Base-by-base conservation (phyloP, 2,329 filamentous ascomycete genomes). In the Cryphonectria radicalis region DNA sequence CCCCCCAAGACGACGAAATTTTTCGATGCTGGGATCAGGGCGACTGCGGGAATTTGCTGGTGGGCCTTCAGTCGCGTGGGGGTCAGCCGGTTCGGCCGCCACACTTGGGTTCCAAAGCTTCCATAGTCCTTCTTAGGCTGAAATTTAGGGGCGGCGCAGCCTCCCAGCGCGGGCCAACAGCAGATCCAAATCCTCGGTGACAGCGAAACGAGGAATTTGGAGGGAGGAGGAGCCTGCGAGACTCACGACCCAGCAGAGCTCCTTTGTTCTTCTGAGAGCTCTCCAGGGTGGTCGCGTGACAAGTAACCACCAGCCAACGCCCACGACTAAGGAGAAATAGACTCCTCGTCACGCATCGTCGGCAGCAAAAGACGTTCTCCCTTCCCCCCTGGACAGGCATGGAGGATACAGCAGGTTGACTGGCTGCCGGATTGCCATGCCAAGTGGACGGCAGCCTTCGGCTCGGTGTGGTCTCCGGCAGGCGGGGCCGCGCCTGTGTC, bases 401-500 rank as follows among this genome's bases (percentile, higher is more conserved):
- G 19, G 6, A 25, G 50, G 22, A 11, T 11, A 13, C 53, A 46
- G 43, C 46, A 46, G 67, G 62, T 59, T 69, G 62, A 66, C 66
- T 69, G 65, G 67, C 37, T 63, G 43, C 53, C 62, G 70, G n/a
- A 59, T n/a, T 22, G 17, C 28, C 22, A 50, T 35, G 53, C 59
- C 40, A 57, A 57, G 55, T 28, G 42, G 57, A 55, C 35, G 57
- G 63, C 37, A 14, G 28, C 46, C 7, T 32, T 62, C 62, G 67
- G 63, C 53, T 63, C 35, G 67, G 53, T 63, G 40, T 69, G 40
- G 57, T 53, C 65, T 66, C 63, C 70, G 67, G 70, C 42, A 50
- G 64, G 70, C 70, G 70, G 70, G 70, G 70, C 70, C 70, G 70
- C 50, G 62, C 62, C 67, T 55, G 55, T 68, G 67, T 66, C 67